These are phyloP conservation scores for Pestalotiopsis sp. DNA, from an alignment of 2,329 filamentous ascomycete species.

Conservation along the genomic window DNA sequence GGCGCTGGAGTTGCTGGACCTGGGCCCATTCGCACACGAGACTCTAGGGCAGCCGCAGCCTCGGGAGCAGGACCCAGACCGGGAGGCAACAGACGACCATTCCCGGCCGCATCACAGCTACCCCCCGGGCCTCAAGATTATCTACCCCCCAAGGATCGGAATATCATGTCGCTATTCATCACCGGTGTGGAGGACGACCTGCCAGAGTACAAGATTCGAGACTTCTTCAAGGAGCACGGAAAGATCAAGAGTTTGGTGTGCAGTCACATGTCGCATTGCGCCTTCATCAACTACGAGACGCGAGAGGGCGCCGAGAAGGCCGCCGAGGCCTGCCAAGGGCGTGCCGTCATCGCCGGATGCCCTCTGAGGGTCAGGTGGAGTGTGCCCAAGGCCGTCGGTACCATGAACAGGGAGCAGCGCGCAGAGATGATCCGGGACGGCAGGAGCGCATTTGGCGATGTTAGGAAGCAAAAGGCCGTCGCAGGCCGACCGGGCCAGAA, in stretches of 20 bases:
- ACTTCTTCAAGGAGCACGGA: conserved; percentile 87
- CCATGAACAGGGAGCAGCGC: conserved; percentile 84
- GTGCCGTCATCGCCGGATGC: conserved; percentile 87
- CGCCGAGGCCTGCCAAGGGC: conserved; percentile 81
- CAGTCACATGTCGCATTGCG: conserved; percentile 95
- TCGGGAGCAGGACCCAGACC: conserved; percentile 46
- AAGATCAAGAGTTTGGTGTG: conserved; percentile 92
- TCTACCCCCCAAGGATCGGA: conserved; percentile 78
- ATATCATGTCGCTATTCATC: conserved; percentile 90
- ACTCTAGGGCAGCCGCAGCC: conserved; percentile 56
- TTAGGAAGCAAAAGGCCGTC: conserved; percentile 35
- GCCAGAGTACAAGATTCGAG: conserved; percentile 86
- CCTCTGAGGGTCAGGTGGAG: conserved; percentile 92
- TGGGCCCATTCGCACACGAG: conserved; percentile 79
- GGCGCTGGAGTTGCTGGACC: conserved; percentile 64
- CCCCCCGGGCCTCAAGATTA: conserved; percentile 86
- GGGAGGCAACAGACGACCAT: conserved; percentile 52
- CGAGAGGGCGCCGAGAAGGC: conserved; percentile 85
- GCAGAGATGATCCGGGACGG: conserved; percentile 81
- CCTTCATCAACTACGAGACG: conserved; percentile 92
- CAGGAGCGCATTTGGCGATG: conserved; percentile 56
- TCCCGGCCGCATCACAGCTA: conserved; percentile 72
- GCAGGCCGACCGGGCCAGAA: conserved; percentile 27
- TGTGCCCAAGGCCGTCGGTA: conserved; percentile 87
- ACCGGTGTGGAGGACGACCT: conserved; percentile 96